Percentiles rank a stretch among this genome's conserved stretches.
Conservation (phyloP, 2,329 filamentous ascomycete genomes). For the Neofusicoccum sp. region DNA sequence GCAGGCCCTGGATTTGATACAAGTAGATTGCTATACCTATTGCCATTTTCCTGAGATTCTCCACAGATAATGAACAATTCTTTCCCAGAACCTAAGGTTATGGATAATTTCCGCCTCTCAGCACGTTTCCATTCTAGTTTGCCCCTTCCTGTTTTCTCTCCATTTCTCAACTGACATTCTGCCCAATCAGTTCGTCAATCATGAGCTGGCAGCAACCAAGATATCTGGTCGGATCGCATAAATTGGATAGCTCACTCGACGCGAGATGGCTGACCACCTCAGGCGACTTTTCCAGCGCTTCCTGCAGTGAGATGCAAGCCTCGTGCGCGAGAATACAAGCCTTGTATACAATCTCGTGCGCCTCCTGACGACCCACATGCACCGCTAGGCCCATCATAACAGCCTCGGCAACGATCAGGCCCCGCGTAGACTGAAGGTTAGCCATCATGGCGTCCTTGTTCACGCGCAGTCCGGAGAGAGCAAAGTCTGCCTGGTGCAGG, state of each 20-base stretch:
- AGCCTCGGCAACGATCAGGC: slow-evolving; percentile 57
- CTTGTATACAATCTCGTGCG: slow-evolving; percentile 57
- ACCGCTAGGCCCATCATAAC: slow-evolving; percentile 62
- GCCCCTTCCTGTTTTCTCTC: no score
- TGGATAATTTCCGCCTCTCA: no score
- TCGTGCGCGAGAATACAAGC: slow-evolving; percentile 54
- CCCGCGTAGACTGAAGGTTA: slow-evolving; percentile 52
- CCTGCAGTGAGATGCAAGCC: slow-evolving; percentile 42
- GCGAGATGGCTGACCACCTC: slow-evolving; percentile 46
- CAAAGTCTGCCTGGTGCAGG: slow-evolving; percentile 55
- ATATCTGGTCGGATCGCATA: slow-evolving; percentile 56
- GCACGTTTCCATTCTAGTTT: no score
- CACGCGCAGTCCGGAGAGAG: slow-evolving; percentile 52
- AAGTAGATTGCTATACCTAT: no score
- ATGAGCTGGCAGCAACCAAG: slow-evolving; percentile 36
- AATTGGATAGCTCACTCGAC: slow-evolving; percentile 48
- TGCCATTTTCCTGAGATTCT: no score
- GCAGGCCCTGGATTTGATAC: no score
- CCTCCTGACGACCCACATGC: slow-evolving; percentile 51
- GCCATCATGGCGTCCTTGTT: slow-evolving; percentile 49
- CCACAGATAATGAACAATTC: no score
- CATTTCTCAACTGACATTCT: no score
- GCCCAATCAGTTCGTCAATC: slow-evolving; percentile 27
- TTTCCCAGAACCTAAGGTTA: no score
- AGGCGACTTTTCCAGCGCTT: slow-evolving; percentile 40